Evolutionary conservation across 305 asterid genomes (phyloP), one percentile per base, ranked within the genome.

Genomic region (Stenogyne calaminthoides): DNA sequence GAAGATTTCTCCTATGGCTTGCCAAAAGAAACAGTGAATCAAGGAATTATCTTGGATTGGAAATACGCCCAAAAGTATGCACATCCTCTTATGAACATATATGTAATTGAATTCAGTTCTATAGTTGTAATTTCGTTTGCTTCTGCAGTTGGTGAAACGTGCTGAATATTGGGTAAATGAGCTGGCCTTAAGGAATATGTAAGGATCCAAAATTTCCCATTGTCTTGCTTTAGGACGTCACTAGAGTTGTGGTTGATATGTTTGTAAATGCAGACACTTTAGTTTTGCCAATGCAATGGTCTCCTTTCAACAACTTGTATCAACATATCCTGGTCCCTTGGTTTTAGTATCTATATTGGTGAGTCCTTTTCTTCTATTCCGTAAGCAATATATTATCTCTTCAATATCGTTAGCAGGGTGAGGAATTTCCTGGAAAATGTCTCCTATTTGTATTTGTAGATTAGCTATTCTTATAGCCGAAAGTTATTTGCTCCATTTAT

Each of bases 281-380:
- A 69, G 83, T 61, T 88, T 69, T 84, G 88, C 91, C 42, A 93
- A 91, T 86, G 98, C 97, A 49, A 82, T 83, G 16, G 88, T 88
- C 80, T 87, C 97, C 75, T 91, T 93, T 86, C 78, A 88, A 64
- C 83, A 83, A 73, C 87, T 93, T 62, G 84, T 89, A 40, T 81
- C 95, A 20, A 74, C 96, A 64, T 93, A 93, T 82, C 96, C 96
- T 42, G 98, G 98, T 69, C 96, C 97, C 63, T 76, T 93, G 82
- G 64, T 80, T 78, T 69, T 91, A 39, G 98, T 89, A 63, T 88
- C 98, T 59, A 83, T 91, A 80, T 80, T 91, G 96, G 98, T 93
- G 84, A 87, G 91, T 78, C 64, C 25, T 60, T 68, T 57, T 65
- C 67, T 71, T 76, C 20, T 76, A 63, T 54, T 58, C 61, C 6